A percentile compares a stretch with the other conserved stretches of the same genome.
These are phyloP conservation scores for Butyriboletus regius DNA, from an alignment of 1,284 basidiomycete genomes.

Conservation along the genomic window DNA sequence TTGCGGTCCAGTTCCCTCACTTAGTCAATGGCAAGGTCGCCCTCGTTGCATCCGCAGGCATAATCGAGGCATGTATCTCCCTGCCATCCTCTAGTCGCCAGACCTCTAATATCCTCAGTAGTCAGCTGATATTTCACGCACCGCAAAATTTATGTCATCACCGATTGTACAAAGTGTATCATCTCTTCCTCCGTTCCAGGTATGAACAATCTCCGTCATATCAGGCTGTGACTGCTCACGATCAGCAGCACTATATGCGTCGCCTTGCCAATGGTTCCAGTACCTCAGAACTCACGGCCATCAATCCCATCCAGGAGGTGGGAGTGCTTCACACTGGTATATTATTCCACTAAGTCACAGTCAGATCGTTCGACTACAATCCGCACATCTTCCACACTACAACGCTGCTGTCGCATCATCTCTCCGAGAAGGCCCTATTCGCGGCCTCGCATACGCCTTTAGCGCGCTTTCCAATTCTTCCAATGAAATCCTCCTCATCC, in stretches of 20 bases:
- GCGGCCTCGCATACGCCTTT: constrained; percentile 51
- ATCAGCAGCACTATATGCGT: constrained; percentile 27
- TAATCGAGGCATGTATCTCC: constrained; percentile 47
- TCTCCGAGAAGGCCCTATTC: constrained; percentile 63
- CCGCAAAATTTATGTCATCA: constrained; percentile 65
- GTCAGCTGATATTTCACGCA: constrained; percentile 60
- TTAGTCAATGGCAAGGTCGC: constrained; percentile 57
- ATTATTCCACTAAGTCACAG: background rate
- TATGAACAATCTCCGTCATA: constrained; percentile 26
- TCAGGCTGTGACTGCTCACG: constrained; percentile 12
- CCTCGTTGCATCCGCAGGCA: constrained; percentile 59
- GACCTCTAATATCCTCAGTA: constrained; percentile 21
- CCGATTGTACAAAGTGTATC: constrained; percentile 58
- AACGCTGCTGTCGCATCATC: constrained; percentile 67
- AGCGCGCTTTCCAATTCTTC: constrained; percentile 41
- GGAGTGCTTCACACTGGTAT: background rate
- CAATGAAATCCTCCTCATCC: constrained; percentile 54
- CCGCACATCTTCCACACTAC: constrained; percentile 63
- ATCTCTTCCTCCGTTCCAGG: constrained; percentile 53
- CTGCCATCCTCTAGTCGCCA: background rate
- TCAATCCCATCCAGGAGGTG: constrained; percentile 39
- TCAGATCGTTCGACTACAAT: constrained; percentile 62
- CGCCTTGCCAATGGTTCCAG: constrained; percentile 24
- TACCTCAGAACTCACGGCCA: constrained; percentile 2
- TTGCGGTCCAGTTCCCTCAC: constrained; percentile 61